Base-by-base conservation (phyloP, 2,329 filamentous ascomycete species). In the Apiospora saccharicola region DNA sequence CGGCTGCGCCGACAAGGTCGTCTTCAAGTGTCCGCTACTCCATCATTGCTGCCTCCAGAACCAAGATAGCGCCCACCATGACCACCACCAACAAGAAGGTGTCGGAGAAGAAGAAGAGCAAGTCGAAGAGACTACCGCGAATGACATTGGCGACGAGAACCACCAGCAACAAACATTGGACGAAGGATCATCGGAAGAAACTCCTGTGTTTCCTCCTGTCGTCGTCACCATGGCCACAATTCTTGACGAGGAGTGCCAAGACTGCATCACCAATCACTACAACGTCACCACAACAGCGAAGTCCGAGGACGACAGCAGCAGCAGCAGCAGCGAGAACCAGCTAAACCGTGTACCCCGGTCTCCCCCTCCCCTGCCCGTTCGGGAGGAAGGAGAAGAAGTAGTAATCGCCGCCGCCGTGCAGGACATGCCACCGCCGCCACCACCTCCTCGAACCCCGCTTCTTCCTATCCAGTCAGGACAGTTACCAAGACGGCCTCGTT, bases 181-280 rank as follows among this genome's bases (percentile, higher is more conserved):
- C 3, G 57, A 6, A 24, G 2, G 19, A 13, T 30, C 53, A 30
- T 5, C 34, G 4, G 57, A n/a, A 13, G 57, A 37, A 41, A 41
- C 12, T 2, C 6, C 30, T 10, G n/a, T 26, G 2, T 10, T 34
- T 14, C 30, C 57, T 10, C 19, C 57, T 34, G 41, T 41, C 34
- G 4, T n/a, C 10, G 4, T 64, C 19, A 4, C 12, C 30, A 24
- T 70, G 47, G 30, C 71, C 13, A 72, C 72, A 16, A 26, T 3
- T 3, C 74, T 76, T 26, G 19, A 68, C 26, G 73, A 75, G 30
- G 70, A 73, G 22, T 76, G 75, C 61, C 73, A 75, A 67, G 74
- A 75, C 41, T 64, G 57, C 57, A 22, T 10, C 57, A 34, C 34
- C 34, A 41, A 12, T 22, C 57, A 10, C 34, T 8, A 64, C 19